Percentiles rank a stretch among this genome's conserved stretches.
Evolutionary conservation across 768 basidiomycete species (phyloP).

Genomic region (Boletus sensibilis): DNA sequence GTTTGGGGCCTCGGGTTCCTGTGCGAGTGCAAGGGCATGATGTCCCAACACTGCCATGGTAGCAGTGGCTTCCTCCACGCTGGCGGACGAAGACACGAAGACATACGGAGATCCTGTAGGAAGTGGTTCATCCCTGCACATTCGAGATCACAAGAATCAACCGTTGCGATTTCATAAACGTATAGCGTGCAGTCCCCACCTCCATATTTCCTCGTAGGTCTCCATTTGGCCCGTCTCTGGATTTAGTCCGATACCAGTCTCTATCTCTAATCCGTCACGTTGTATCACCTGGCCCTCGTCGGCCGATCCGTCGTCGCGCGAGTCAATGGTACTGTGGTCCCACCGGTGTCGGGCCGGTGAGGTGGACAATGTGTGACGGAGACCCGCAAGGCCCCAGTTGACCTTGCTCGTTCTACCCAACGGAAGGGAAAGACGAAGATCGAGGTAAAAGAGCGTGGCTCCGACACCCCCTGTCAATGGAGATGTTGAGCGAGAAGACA

Average conservation of each 20-base stretch:
- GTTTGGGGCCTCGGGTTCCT: constrained; percentile 1
- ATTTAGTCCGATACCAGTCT: constrained; percentile 24
- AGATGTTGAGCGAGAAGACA: constrained; percentile 28
- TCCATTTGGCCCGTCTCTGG: constrained; percentile 21
- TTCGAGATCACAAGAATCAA: not conserved
- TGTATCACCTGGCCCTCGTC: constrained; percentile 23
- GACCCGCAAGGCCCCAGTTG: constrained; percentile 25
- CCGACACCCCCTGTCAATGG: constrained; percentile 10
- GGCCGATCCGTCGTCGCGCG: constrained; percentile 3
- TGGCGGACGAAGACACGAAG: constrained; percentile 22
- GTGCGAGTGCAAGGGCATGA: constrained; percentile 25
- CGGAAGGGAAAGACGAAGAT: constrained; percentile 27
- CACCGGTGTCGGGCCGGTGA: constrained; percentile 17
- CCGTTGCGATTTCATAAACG: too few relatives aligned
- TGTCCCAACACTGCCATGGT: constrained; percentile 26
- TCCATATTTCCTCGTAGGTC: constrained; percentile 25
- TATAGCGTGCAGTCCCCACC: constrained; percentile 2
- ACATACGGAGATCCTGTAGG: constrained; percentile 13
- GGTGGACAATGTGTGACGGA: constrained; percentile 22
- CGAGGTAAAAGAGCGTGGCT: constrained; percentile 24
- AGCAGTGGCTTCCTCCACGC: constrained; percentile 13
- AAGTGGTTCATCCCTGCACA: constrained; percentile 21
- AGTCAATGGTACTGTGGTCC: constrained; percentile 24
- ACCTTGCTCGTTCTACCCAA: constrained; percentile 16
- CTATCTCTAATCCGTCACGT: constrained; percentile 24